phyloP scores from a whole-genome alignment of 768 basidiomycete genomes.

The Leccinum subgranulosum region DNA sequence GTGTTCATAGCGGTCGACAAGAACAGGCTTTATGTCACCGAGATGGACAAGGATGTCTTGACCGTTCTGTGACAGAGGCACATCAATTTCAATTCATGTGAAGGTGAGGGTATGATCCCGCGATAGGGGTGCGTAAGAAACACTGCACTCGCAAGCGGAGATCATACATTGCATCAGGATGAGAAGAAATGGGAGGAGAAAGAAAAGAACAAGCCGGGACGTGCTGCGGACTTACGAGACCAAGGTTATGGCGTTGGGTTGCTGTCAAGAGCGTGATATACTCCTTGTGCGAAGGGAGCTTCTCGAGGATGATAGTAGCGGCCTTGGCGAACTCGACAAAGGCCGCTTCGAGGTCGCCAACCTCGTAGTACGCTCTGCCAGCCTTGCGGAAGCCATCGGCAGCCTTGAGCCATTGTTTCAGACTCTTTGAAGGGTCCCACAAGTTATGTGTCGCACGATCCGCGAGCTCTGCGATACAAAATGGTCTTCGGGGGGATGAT shows the following conservation, averaged over 20 bases:
- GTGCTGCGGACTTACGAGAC: constrained; percentile 52
- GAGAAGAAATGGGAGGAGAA: not conserved
- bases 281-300: constrained; percentile 68
- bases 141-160: not conserved
- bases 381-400: constrained; percentile 62
- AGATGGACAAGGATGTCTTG: constrained; percentile 70
- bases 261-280: constrained; percentile 53
- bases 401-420: constrained; percentile 64
- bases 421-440: constrained; percentile 54
- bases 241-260: constrained; percentile 64
- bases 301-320: constrained; percentile 76
- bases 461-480: constrained; percentile 65
- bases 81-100: constrained; percentile 14
- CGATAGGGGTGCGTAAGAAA: not conserved
- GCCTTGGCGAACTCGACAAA: constrained; percentile 72
- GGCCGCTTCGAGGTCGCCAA: constrained; percentile 63
- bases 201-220: not conserved
- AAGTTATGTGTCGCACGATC: constrained; percentile 52
- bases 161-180: constrained; percentile 4
- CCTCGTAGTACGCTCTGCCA: constrained; percentile 44
- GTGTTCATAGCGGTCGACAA: constrained; percentile 62
- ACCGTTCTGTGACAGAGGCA: constrained; percentile 52
- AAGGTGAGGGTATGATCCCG: not conserved
- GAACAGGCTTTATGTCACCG: constrained; percentile 57
- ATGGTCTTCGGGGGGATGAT: constrained; percentile 39